Base-by-base conservation (phyloP, 768 basidiomycete genomes). In the Boletus edulis region DNA sequence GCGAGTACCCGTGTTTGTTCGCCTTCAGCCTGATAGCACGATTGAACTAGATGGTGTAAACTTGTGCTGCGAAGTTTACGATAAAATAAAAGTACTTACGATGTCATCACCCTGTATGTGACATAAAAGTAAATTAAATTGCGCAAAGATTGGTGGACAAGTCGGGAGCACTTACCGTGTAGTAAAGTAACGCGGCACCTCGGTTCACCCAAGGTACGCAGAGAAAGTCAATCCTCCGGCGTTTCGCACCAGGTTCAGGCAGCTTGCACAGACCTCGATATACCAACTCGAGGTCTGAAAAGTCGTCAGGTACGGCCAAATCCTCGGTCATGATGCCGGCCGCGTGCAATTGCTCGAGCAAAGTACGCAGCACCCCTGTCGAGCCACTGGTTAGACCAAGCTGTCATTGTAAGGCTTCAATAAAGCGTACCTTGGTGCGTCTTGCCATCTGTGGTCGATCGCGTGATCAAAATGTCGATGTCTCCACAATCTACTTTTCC, bases 141-240 rank as follows among this genome's bases (percentile, higher is more conserved):
- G 20, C 7, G 18, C 5, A 4, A 18, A 40, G 20, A 31, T 4
- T 5, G 14, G 43, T 13, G 2, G 14, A 4, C 14, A 13, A 63
- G 34, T 14, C 8, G 8, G 29, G 9, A 35, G 34, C 57, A n/a
- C 64, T 17, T 17, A 87, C 91, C 1, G 94, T 96, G 67, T 93
- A 97, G 69, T 97, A 97, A n/a, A 97, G 72, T 49, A 94, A 70
- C 0, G 94, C 93, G 2, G 89, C 94, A 0, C 94, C 95, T 63
- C 86, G 81, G 27, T 78, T 82, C 49, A 73, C 71, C 81, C 86
- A 94, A 1, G 94, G 92, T 1, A 95, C 82, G 17, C 84, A 84
- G 31, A 97, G 74, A 57, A 95, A 86, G 65, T 96, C 94, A 39
- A 98, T 92, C 41, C 94, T 74, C 29, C 94, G 78, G 48, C 74